Percentiles rank a stretch among this genome's conserved stretches.
These are phyloP conservation scores for Solanum rostratum DNA, from an alignment of 257 asterid species.

Conservation along the genomic window DNA sequence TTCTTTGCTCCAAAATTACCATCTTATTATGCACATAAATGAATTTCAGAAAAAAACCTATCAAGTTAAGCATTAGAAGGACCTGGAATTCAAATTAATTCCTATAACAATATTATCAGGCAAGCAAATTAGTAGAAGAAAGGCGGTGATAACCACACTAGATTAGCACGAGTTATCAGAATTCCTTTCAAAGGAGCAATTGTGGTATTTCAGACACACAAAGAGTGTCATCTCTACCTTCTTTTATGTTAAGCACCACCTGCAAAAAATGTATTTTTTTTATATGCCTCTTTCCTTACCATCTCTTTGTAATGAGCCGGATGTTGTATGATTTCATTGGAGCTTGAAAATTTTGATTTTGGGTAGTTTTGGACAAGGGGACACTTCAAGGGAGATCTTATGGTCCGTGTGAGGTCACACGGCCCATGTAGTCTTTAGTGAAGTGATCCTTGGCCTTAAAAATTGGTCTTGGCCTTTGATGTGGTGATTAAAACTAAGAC, in stretches of 20 bases:
- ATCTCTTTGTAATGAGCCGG: too few species aligned
- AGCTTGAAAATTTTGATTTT: too few species aligned
- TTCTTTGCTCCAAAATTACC: conserved; percentile 56
- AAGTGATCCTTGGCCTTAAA: too few species aligned
- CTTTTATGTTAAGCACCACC: background rate
- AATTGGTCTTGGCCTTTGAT: too few species aligned
- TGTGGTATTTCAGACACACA: background rate
- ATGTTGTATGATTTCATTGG: too few species aligned
- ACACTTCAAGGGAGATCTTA: too few species aligned
- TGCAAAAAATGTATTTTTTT: background rate
- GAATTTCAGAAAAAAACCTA: background rate
- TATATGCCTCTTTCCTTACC: background rate
- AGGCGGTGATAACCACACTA: background rate
- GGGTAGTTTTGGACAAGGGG: too few species aligned
- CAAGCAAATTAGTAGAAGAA: background rate
- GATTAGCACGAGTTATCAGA: background rate
- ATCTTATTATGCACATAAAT: conserved; percentile 46
- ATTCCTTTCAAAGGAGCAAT: background rate
- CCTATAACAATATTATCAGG: background rate
- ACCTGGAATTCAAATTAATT: background rate
- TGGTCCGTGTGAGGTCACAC: too few species aligned
- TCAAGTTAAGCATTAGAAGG: background rate
- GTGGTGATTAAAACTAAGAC: too few species aligned
- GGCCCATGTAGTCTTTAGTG: too few species aligned
- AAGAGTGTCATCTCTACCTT: background rate